These are phyloP conservation scores for Domatiomyces globalis DNA, from an alignment of 2,329 filamentous ascomycete species.

Conservation along the genomic window DNA sequence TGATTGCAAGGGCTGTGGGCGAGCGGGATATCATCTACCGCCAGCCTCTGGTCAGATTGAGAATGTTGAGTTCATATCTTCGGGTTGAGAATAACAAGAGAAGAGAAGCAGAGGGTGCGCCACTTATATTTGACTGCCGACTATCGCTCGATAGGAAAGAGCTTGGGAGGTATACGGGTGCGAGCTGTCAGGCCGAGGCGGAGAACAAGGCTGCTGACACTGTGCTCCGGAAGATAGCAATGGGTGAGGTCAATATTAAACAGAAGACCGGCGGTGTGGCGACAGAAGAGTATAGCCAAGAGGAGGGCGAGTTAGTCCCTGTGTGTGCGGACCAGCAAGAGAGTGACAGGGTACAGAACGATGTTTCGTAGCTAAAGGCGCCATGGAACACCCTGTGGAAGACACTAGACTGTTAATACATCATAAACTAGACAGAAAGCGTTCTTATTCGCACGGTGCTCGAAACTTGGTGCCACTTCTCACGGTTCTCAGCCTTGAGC, in stretches of 20 bases:
- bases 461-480: too few species aligned
- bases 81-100: neutral
- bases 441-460: too few species aligned
- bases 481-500: neutral
- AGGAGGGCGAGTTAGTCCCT: neutral
- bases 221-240: neutral
- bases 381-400: too few species aligned
- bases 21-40: conserved; percentile 5
- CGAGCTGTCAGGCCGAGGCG: neutral
- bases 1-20: conserved; percentile 13
- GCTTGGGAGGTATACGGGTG: neutral
- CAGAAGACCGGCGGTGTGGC: neutral
- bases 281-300: neutral
- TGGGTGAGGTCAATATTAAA: neutral
- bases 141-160: neutral
- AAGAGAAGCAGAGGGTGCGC: neutral
- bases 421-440: too few species aligned
- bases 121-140: neutral
- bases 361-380: neutral
- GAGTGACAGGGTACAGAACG: neutral
- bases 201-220: neutral
- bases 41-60: neutral
- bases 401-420: too few species aligned
- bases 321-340: neutral
- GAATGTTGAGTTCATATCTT: neutral